These are phyloP conservation scores for Coemansia sp. DNA, from an alignment of 192 early-diverging fungal species.

Conservation along the genomic window DNA sequence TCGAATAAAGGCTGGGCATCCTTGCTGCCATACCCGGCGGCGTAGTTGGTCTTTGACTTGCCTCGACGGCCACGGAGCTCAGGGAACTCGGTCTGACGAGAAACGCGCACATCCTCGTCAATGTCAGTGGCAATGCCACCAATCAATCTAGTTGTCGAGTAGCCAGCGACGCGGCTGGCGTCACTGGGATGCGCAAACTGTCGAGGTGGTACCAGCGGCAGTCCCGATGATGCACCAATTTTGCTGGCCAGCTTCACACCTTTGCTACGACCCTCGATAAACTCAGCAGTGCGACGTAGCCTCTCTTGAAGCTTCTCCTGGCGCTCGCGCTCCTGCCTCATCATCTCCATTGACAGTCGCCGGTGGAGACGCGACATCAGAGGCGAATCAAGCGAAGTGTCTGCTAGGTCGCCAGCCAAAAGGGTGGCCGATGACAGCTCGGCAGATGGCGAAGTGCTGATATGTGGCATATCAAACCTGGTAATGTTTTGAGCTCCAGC, in stretches of 20 bases:
- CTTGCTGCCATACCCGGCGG: constrained; percentile 15
- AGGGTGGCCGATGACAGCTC: background rate
- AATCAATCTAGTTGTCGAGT: constrained; percentile 38
- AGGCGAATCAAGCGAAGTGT: background rate
- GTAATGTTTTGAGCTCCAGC: background rate
- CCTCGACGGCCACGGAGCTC: constrained; percentile 30
- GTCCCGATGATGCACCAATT: background rate
- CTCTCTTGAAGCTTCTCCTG: constrained; percentile 36
- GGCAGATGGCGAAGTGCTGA: constrained; percentile 28
- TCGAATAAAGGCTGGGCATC: constrained; percentile 35
- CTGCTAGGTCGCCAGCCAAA: background rate
- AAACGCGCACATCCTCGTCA: constrained; percentile 24
- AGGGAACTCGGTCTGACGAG: constrained; percentile 42
- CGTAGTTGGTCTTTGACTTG: constrained; percentile 19
- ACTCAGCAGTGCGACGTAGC: constrained; percentile 23
- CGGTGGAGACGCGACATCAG: constrained; percentile 44
- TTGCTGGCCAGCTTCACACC: background rate
- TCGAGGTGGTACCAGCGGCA: background rate
- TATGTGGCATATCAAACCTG: constrained; percentile 35
- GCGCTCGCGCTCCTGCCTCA: constrained; percentile 43
- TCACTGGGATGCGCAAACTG: constrained; percentile 8
- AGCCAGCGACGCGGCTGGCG: constrained; percentile 2
- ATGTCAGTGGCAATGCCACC: constrained; percentile 38
- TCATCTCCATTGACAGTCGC: constrained; percentile 46
- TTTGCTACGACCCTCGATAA: constrained; percentile 9